Conservation (phyloP, 805 yeast genomes). For the Sugiyamaella valdiviana region DNA sequence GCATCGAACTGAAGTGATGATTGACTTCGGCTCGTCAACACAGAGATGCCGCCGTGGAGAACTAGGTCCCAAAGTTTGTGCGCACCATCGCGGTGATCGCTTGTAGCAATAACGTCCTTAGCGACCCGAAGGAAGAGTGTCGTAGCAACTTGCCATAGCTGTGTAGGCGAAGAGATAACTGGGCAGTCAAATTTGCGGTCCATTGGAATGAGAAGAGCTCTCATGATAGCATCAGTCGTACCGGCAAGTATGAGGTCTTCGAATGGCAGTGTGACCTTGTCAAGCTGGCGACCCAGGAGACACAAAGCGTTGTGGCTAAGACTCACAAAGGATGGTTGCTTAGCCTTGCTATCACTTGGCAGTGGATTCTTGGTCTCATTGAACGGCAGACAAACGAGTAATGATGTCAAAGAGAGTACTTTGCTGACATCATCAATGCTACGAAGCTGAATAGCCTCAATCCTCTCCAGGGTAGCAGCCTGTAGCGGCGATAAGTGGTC, state of each 20-base stretch:
- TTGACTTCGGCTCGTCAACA: slow-evolving; percentile 12
- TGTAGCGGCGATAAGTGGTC: slow-evolving; percentile 60
- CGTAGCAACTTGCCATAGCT: slow-evolving; percentile 24
- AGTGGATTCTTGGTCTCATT: background rate
- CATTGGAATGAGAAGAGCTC: slow-evolving; percentile 10
- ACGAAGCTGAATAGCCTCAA: slow-evolving; percentile 31
- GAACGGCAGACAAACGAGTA: slow-evolving; percentile 3
- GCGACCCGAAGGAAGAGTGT: slow-evolving; percentile 10
- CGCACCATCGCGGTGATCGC: background rate
- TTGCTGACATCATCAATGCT: background rate
- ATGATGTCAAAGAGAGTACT: slow-evolving; percentile 1
- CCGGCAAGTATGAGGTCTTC: slow-evolving; percentile 3
- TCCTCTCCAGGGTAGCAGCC: slow-evolving; percentile 44
- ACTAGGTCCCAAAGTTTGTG: slow-evolving; percentile 30
- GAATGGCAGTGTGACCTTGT: background rate
- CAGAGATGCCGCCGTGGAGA: slow-evolving; percentile 27
- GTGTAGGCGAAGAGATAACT: slow-evolving; percentile 4
- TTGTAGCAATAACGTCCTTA: background rate
- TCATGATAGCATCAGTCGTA: slow-evolving; percentile 10
- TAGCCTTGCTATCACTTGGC: slow-evolving; percentile 5
- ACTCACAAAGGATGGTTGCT: slow-evolving; percentile 15
- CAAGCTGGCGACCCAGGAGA: slow-evolving; percentile 3
- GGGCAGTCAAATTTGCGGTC: slow-evolving; percentile 19
- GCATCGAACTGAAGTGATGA: slow-evolving; percentile 35
- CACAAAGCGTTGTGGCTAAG: slow-evolving; percentile 10